phyloP scores from a whole-genome alignment of 768 basidiomycete genomes.

The Suillus spraguei region DNA sequence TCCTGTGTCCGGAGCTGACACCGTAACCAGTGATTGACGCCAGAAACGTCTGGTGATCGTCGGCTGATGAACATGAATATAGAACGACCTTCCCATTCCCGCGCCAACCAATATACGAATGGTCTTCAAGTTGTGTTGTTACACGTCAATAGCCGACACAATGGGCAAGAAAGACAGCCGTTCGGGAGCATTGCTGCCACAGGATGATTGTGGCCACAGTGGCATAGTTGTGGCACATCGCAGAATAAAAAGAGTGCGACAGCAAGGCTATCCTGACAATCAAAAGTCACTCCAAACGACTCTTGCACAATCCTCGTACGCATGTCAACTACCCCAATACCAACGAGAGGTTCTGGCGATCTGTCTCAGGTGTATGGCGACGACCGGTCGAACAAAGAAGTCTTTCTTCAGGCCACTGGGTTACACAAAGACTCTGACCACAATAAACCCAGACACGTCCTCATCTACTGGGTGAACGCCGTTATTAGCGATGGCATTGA shows the following conservation, averaged over 20 bases:
- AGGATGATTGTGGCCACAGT: neutral
- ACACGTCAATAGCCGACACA: neutral
- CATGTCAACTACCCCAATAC: constrained; percentile 3
- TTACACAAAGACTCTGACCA: neutral
- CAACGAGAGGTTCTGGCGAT: constrained; percentile 2
- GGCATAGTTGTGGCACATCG: neutral
- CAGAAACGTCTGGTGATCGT: neutral
- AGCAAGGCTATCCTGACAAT: neutral
- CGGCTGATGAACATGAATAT: constrained; percentile 4
- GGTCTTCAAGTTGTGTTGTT: neutral
- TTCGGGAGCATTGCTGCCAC: neutral
- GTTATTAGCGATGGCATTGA: constrained; percentile 25
- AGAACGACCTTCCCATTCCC: neutral
- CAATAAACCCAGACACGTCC: constrained; percentile 13
- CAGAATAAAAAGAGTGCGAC: neutral
- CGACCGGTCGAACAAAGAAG: constrained; percentile 26
- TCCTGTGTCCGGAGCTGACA: neutral
- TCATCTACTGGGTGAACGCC: constrained; percentile 31
- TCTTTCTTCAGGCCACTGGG: constrained; percentile 26
- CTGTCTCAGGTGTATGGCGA: constrained; percentile 13
- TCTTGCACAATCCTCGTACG: neutral
- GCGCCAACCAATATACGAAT: neutral
- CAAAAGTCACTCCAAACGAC: neutral
- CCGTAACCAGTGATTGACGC: constrained; percentile 1
- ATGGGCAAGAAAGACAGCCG: neutral